Evolutionary conservation across 805 yeast species (phyloP), one percentile per base, ranked within the genome.

Genomic region (Candida awuae): DNA sequence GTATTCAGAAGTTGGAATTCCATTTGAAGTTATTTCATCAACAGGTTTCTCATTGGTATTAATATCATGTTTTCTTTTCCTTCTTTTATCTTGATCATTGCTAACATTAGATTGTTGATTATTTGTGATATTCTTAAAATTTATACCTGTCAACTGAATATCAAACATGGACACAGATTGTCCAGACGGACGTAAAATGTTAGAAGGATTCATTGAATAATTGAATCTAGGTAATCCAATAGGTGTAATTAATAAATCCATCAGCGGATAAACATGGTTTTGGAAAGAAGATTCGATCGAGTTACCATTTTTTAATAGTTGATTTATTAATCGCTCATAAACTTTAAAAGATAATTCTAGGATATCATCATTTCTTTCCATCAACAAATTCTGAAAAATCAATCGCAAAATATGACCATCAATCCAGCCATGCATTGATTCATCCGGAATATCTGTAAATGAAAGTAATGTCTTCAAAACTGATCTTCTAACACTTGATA

Each of bases 141-240:
- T 54, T 21, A 49, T 42, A 8, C 60, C 60, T 5, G 59, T 48
- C 9, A 56, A 29, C 6, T 53, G 50, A 8, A 56, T 41, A 43
- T 56, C 62, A 4, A 46, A 35, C 16, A 49, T 47, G 4, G 49
- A 62, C 54, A 48, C 55, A 23, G 68, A 56, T 37, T 50, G 68
- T 1, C 92, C 94, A 10, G 94, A 82, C 1, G 97, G 95, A 47
- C 84, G 75, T 54, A 90, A 63, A 30, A 92, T 73, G 36, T 77
- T 68, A n/a, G 69, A 64, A 0, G 83, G 66, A 48, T 84, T 79
- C 95, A 92, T 85, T 25, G 77, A 74, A 58, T 85, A 92, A 50
- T 80, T 84, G 56, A 81, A 84, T 47, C 97, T 77, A 4, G 95
- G 83, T 39, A 87, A 77, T 44, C 99, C 98, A 42, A 92, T 83